These are phyloP conservation scores for Candida boleticola DNA, from an alignment of 805 yeast genomes.

Conservation along the genomic window DNA sequence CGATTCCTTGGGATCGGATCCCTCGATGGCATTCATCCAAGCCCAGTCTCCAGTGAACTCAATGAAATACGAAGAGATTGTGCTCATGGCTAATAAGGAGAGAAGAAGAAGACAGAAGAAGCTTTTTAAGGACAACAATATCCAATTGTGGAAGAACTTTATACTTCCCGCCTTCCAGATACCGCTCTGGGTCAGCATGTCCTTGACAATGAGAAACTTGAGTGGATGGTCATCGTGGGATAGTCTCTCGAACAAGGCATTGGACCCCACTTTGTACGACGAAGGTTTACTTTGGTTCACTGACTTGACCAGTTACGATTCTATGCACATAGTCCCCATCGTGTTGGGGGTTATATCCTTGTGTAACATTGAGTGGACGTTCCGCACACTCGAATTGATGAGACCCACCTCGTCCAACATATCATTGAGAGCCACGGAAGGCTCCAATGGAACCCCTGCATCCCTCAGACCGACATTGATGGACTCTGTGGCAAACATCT, in stretches of 20 bases:
- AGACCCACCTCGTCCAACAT: slow-evolving; percentile 25
- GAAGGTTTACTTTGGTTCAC: slow-evolving; percentile 64
- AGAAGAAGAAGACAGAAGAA: slow-evolving; percentile 68
- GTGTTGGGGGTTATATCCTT: slow-evolving; percentile 68
- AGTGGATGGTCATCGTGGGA: slow-evolving; percentile 64
- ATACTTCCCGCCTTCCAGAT: slow-evolving; percentile 77
- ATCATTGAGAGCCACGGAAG: slow-evolving; percentile 10
- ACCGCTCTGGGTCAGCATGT: slow-evolving; percentile 82
- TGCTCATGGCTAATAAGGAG: slow-evolving; percentile 73
- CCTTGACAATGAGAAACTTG: slow-evolving; percentile 69
- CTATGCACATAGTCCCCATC: slow-evolving; percentile 63
- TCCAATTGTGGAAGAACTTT: slow-evolving; percentile 79
- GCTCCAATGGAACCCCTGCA: slow-evolving; percentile 21
- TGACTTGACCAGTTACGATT: slow-evolving; percentile 62
- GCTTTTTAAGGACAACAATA: slow-evolving; percentile 63
- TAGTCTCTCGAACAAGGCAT: slow-evolving; percentile 37
- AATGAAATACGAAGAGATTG: slow-evolving; percentile 76
- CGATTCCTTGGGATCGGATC: not conserved
- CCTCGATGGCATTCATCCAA: not conserved
- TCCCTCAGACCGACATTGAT: slow-evolving; percentile 52
- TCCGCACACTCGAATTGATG: slow-evolving; percentile 57
- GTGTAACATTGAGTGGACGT: slow-evolving; percentile 81
- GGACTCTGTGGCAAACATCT: slow-evolving; percentile 64
- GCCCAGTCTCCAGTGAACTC: slow-evolving; percentile 32
- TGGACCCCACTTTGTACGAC: slow-evolving; percentile 48